Conservation (phyloP, 2,329 filamentous ascomycete genomes). For the Aaosphaeria arxii region DNA sequence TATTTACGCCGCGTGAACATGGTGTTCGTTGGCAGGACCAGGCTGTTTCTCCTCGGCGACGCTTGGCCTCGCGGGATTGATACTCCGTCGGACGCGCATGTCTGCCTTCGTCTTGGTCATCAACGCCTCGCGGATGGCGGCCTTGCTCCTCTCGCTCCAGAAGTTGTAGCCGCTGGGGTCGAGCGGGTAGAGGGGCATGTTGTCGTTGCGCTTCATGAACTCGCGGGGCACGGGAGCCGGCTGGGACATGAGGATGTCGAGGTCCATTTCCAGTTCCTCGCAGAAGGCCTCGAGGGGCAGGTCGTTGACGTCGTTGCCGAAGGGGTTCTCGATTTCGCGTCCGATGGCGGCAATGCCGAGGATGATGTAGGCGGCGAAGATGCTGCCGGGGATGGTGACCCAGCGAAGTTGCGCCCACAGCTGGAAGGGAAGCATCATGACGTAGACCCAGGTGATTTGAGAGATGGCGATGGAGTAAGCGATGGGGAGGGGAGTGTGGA, state of each 20-base stretch:
- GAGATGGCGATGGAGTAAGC: constrained; percentile 82
- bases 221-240: constrained; percentile 51
- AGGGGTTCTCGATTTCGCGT: constrained; percentile 81
- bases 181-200: constrained; percentile 59
- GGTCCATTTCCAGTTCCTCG: constrained; percentile 68
- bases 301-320: constrained; percentile 81
- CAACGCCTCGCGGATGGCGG: constrained; percentile 44
- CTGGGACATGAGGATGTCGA: constrained; percentile 68
- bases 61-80: constrained; percentile 3
- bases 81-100: constrained; percentile 20
- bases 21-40: background rate
- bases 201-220: constrained; percentile 49
- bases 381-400: constrained; percentile 74
- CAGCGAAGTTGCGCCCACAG: constrained; percentile 62
- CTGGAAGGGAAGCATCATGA: constrained; percentile 79
- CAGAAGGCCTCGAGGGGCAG: constrained; percentile 65
- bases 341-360: constrained; percentile 74
- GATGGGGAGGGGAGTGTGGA: constrained; percentile 77
- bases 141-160: constrained; percentile 36
- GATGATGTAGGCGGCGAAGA: constrained; percentile 75
- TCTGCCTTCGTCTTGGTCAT: constrained; percentile 40
- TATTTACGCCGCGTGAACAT: background rate
- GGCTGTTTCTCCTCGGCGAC: constrained; percentile 2
- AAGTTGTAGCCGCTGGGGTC: constrained; percentile 38
- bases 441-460: constrained; percentile 84